Base-by-base conservation (phyloP, 2,329 filamentous ascomycete species). In the Ascochyta pisi region DNA sequence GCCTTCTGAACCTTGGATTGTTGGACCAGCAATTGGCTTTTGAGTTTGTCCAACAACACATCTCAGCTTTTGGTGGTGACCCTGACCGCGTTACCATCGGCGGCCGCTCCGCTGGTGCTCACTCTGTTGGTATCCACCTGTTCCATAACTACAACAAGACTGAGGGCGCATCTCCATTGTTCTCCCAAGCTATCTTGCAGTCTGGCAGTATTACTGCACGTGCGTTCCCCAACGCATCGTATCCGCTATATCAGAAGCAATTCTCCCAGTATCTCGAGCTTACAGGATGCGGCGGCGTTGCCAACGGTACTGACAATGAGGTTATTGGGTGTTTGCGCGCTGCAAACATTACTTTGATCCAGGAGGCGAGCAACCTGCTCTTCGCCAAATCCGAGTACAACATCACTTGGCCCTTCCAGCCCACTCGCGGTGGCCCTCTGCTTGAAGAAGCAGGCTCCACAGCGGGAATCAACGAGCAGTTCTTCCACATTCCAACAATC, bases 381-480 rank as follows among this genome's bases (percentile, higher is more conserved):
- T 62, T 58, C 46, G 53, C 70, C 2, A 71, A 77, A 0, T 76
- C 74, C 0, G 63, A 75, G 6, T 73, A 73, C 3, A 60, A 64
- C n/a, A 65, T 77, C 19, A 78, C 77, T 0, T 81, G 79, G 79
- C 79, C 79, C 0, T 81, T 80, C 57, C 79, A 81, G 34, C 79
- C 79, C 1, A 73, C 74, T 0, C 71, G 75, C 1, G 78, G 78
- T 0, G 79, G 78, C 0, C 73, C 75, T 0, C 53, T 81, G 0
- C 74, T 81, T 2, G 79, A 81, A 52, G 78, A 78, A 46, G 68
- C 75, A 3, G 79, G 79, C 23, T 81, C 79, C 0, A 49, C 42
- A 1, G 63, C 68, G 3, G 65, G 66, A 4, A n/a, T 49, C 10
- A 63, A 70, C 33, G 46, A 50, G 13, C 63, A 65, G 13, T 71